Evolutionary conservation across 2,329 filamentous ascomycete genomes (phyloP).

Genomic region (Pseudogymnoascus sp.): DNA sequence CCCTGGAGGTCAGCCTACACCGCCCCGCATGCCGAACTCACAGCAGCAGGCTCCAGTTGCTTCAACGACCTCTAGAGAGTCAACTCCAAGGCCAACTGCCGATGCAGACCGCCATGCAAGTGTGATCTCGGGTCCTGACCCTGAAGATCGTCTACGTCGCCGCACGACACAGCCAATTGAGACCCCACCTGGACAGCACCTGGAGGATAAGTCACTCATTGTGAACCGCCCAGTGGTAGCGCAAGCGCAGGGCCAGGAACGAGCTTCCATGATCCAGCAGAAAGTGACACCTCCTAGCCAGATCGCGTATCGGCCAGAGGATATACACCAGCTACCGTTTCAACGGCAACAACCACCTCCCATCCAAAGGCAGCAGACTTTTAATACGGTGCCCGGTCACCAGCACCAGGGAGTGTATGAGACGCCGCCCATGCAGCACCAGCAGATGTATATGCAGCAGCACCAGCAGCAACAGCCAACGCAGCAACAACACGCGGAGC

Average conservation of each 20-base stretch:
- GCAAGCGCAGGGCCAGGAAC: not conserved
- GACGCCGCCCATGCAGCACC: not conserved
- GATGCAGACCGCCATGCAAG: not conserved
- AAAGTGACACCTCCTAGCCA: not conserved
- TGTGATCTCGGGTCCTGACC: not conserved
- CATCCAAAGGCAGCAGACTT: slow-evolving; percentile 2
- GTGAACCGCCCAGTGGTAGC: not conserved
- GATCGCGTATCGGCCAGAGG: not conserved
- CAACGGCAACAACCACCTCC: slow-evolving; percentile 11
- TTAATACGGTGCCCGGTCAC: not conserved
- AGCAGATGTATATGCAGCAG: slow-evolving; percentile 4
- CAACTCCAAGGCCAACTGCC: not conserved
- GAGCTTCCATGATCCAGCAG: not conserved
- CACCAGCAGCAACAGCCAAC: slow-evolving; percentile 12
- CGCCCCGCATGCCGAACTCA: not conserved
- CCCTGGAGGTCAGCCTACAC: not conserved
- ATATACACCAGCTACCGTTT: slow-evolving; percentile 1
- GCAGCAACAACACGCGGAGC: slow-evolving; percentile 13
- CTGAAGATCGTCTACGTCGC: not conserved
- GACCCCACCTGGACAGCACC: not conserved
- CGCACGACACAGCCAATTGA: not conserved
- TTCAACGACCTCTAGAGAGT: not conserved
- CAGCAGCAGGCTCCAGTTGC: not conserved
- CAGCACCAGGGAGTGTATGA: slow-evolving; percentile 2
- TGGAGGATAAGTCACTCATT: not conserved